phyloP scores from a whole-genome alignment of 257 asterid genomes.

The Nicotiana tomentosiformis region DNA sequence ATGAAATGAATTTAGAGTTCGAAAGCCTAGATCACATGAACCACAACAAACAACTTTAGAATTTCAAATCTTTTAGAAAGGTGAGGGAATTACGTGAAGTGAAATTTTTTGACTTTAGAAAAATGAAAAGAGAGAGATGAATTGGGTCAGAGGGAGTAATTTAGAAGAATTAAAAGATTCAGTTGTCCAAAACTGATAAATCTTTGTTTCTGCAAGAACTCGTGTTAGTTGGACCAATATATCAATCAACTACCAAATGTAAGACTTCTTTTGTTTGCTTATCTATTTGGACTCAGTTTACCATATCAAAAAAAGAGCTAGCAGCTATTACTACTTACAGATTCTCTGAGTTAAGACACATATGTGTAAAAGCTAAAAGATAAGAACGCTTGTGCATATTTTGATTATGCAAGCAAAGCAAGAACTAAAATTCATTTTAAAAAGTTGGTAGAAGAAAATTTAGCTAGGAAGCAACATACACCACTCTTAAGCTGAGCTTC shows the following conservation, averaged over 20 bases:
- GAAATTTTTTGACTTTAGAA: not conserved
- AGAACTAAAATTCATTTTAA: not conserved
- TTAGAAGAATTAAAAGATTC: not conserved
- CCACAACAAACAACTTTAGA: not conserved
- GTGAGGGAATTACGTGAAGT: not conserved
- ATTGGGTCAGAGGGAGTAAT: not conserved
- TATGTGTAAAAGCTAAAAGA: not conserved
- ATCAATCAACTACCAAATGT: not conserved
- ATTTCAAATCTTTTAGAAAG: not conserved
- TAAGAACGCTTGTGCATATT: not conserved
- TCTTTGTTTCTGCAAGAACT: not conserved
- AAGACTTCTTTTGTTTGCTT: not conserved
- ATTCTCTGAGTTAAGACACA: not conserved
- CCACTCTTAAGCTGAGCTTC: slow-evolving; percentile 86
- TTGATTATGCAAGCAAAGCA: not conserved
- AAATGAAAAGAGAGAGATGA: not conserved
- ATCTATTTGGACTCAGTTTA: not conserved
- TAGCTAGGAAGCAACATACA: slow-evolving; percentile 13
- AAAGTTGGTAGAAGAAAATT: not conserved
- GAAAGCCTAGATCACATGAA: not conserved
- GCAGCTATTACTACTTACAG: not conserved
- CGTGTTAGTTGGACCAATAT: not conserved
- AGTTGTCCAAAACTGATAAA: not conserved
- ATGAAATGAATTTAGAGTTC: not conserved
- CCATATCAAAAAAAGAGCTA: not conserved